Conservation (phyloP, 31 red algal species). For the Porphyra umbilicalis region DNA sequence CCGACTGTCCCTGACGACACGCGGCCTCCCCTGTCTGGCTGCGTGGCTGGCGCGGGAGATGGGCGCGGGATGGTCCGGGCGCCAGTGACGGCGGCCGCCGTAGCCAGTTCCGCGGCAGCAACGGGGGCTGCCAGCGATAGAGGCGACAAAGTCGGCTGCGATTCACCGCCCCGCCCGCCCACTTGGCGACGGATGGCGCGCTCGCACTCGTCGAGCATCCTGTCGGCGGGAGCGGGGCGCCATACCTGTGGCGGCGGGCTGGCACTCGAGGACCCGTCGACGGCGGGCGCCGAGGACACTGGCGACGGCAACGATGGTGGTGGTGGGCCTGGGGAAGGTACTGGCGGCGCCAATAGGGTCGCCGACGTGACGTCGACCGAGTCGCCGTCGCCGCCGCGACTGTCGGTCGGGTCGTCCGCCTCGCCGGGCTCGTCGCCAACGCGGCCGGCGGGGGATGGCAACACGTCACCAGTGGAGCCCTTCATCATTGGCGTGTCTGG, state of each 20-base stretch:
- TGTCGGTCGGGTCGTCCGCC: neutral
- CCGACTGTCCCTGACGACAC: no score
- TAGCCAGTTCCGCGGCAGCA: no score
- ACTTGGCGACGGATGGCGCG: neutral
- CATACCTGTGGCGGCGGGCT: neutral
- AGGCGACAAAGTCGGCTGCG: no score
- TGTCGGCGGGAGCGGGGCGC: neutral
- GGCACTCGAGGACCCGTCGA: neutral
- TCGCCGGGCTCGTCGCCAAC: neutral
- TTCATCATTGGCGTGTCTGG: slow-evolving; percentile 98
- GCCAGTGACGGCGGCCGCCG: no score
- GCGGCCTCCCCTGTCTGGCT: no score
- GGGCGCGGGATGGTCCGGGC: no score
- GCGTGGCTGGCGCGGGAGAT: no score
- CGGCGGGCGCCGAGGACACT: neutral
- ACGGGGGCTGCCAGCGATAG: no score
- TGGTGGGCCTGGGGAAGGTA: neutral
- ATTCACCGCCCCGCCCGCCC: no score
- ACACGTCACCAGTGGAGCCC: slow-evolving; percentile 38
- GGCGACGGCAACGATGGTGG: neutral
- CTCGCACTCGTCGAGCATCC: slow-evolving; percentile 5
- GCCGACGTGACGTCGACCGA: neutral
- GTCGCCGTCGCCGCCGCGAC: neutral
- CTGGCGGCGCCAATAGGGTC: neutral
- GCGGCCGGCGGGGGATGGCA: neutral